phyloP scores from a whole-genome alignment of 441 rosid genomes.

The Pelargonium australe region DNA sequence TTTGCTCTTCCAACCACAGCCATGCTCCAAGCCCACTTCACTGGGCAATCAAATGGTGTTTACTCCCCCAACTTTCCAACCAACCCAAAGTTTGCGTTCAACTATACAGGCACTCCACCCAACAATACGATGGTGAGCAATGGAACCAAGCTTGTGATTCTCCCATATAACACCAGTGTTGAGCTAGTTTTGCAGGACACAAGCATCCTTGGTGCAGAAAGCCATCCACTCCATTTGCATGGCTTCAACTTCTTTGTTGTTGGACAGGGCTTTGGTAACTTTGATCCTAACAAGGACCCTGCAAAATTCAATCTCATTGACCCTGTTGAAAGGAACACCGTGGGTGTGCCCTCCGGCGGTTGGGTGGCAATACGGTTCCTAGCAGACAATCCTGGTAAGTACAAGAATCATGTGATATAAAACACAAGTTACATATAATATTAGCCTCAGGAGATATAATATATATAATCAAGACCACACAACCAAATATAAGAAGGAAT shows the following conservation, averaged over 20 bases:
- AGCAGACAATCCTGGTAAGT: slow-evolving; percentile 58
- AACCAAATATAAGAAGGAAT: no score
- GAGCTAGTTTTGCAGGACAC: slow-evolving; percentile 64
- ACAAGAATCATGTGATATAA: slow-evolving; percentile 12
- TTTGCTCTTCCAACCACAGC: slow-evolving; percentile 44
- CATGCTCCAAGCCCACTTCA: slow-evolving; percentile 57
- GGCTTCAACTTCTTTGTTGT: slow-evolving; percentile 58
- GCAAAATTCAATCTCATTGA: slow-evolving; percentile 50
- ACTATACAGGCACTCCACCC: slow-evolving; percentile 49
- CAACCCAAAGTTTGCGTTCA: slow-evolving; percentile 46
- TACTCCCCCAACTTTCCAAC: slow-evolving; percentile 53
- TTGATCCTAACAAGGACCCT: slow-evolving; percentile 42
- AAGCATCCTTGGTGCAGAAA: slow-evolving; percentile 39
- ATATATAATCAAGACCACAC: no score
- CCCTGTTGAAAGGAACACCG: slow-evolving; percentile 56
- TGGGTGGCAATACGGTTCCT: slow-evolving; percentile 59
- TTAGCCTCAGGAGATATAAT: no score
- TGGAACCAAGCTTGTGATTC: slow-evolving; percentile 44
- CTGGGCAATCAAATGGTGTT: slow-evolving; percentile 34
- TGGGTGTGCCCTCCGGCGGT: slow-evolving; percentile 62
- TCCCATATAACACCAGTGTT: slow-evolving; percentile 49
- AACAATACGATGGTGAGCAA: slow-evolving; percentile 31
- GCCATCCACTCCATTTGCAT: slow-evolving; percentile 26
- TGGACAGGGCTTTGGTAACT: slow-evolving; percentile 55
- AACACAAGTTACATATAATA: no score